phyloP scores from a whole-genome alignment of 177 flowering plant species.

The Telopea speciosissima region DNA sequence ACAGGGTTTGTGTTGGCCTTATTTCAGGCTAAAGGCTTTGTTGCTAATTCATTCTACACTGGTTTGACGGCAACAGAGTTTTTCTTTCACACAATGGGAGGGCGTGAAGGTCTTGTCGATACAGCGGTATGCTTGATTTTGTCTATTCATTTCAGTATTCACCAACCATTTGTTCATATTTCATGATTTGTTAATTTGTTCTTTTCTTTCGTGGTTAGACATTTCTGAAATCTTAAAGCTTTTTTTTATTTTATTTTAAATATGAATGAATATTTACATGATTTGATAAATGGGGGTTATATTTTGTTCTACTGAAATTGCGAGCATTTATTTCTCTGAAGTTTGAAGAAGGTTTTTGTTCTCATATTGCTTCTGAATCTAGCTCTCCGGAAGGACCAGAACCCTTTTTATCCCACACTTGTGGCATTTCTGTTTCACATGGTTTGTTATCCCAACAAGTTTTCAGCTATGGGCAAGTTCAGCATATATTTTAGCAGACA shows the following conservation, averaged over 20 bases:
- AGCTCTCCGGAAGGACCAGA: no score
- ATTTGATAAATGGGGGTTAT: neutral
- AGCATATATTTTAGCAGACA: no score
- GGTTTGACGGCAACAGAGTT: constrained; percentile 93
- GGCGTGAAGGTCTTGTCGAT: constrained; percentile 99
- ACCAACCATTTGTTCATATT: neutral
- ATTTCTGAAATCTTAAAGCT: no score
- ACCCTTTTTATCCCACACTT: no score
- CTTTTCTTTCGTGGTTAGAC: neutral
- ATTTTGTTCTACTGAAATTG: neutral
- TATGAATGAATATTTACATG: neutral
- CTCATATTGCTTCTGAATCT: no score
- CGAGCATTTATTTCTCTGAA: neutral
- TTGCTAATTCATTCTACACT: constrained; percentile 87
- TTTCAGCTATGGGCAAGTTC: neutral
- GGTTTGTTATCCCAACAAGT: neutral
- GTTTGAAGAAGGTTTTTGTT: neutral
- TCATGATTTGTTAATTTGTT: neutral
- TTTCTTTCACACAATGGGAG: constrained; percentile 99
- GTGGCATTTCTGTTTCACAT: neutral
- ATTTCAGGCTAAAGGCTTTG: constrained; percentile 97
- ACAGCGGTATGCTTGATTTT: constrained; percentile 64
- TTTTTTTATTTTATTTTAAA: no score
- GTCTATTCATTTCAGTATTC: neutral
- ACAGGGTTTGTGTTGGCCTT: constrained; percentile 5